Evolutionary conservation across 495 filamentous ascomycete genomes (phyloP), one percentile per base, ranked within the genome.

Genomic region (Penicillium dipodomyicola): DNA sequence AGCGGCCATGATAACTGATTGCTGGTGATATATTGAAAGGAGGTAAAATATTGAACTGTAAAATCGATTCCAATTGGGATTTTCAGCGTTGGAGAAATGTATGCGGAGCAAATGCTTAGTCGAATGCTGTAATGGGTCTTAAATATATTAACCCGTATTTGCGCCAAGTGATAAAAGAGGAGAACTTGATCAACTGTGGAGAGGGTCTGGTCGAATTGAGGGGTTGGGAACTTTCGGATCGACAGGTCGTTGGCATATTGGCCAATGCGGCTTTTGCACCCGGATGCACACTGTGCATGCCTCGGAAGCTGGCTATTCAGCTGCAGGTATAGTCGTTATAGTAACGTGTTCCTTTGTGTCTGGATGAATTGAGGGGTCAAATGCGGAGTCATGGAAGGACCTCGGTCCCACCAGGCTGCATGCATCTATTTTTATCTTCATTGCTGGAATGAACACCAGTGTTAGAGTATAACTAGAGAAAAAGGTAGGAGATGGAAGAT

Each of bases 1-100:
- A 12, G 57, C 56, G 61, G 67, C 49, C 68, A 72, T 73, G 7
- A 11, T 61, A 39, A 54, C 8, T 22, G n/a, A 10, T 33, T 22
- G 7, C 17, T 10, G 17, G 17, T 33, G 11, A 23, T 15, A 35
- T 20, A 25, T 8, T 2, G 27, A 32, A 9, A 23, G n/a, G 17
- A 37, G 30, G 14, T 22, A 7, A 12, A 17, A 17, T 49, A 12
- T 22, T 49, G 29, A 46, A 15, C 1, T 30, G 12, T 30, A 27
- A 5, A 27, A 5, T 30, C 44, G 19, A n/a, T 30, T 0, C 4
- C 17, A 35, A 14, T 5, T 5, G 17, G 17, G 19, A 11, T 5
- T 8, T 33, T 33, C 4, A 33, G 11, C 46, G 22, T n/a, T 8
- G 2, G 19, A 44, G 22, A 44, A 12, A 25, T 44, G 11, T 25